phyloP scores from a whole-genome alignment of 2,329 filamentous ascomycete species.

The Xylariaceae sp. region DNA sequence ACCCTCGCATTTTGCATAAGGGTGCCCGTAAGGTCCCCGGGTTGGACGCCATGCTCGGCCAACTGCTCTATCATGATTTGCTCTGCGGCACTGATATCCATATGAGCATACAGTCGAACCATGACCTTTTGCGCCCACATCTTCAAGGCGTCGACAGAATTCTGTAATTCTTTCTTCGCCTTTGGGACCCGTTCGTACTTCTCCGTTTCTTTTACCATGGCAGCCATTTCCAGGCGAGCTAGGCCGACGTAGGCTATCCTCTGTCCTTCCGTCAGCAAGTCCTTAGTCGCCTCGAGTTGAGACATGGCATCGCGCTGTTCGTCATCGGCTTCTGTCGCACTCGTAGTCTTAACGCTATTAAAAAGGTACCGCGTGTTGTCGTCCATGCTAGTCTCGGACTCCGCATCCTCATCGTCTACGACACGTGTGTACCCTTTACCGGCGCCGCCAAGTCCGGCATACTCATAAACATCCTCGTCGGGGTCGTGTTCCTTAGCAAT shows the following conservation, averaged over 20 bases:
- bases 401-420: conserved; percentile 88
- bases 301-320: conserved; percentile 79
- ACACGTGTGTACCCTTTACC: conserved; percentile 94
- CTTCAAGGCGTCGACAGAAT: conserved; percentile 70
- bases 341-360: conserved; percentile 58
- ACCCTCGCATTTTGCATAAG: conserved; percentile 90
- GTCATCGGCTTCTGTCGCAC: conserved; percentile 64
- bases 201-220: conserved; percentile 67
- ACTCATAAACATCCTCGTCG: conserved; percentile 62
- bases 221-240: conserved; percentile 71
- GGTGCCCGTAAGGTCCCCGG: conserved; percentile 74
- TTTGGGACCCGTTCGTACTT: conserved; percentile 55
- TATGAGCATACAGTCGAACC: conserved; percentile 87
- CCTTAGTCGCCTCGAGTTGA: conserved; percentile 94
- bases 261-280: conserved; percentile 90
- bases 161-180: conserved; percentile 65
- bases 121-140: conserved; percentile 99
- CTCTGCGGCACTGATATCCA: conserved; percentile 88
- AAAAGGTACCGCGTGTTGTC: conserved; percentile 97
- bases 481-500: conserved; percentile 74
- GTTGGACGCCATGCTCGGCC: conserved; percentile 82
- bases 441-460: conserved; percentile 76
- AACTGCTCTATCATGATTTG: conserved; percentile 99
- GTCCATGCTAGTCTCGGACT: conserved; percentile 93
- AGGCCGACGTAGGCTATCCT: conserved; percentile 93